Conservation (phyloP, 2,329 filamentous ascomycete genomes). For the Hirsutella thompsonii region DNA sequence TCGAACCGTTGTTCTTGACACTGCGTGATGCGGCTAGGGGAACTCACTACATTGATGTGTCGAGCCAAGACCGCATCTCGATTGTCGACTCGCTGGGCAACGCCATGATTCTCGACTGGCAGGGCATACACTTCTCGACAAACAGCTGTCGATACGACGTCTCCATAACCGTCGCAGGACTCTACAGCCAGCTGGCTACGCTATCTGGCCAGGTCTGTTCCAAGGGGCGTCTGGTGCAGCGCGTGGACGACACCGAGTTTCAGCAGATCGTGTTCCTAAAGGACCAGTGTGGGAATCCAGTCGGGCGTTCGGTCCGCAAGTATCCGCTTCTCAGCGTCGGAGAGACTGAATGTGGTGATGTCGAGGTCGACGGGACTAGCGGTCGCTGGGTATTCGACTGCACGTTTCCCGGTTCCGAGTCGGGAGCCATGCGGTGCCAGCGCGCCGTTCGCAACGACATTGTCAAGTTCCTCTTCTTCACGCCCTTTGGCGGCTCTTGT, state of each 20-base stretch:
- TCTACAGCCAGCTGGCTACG: conserved; percentile 19
- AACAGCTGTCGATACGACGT: conserved; percentile 18
- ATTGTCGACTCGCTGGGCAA: conserved; percentile 18
- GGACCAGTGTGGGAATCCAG: conserved; percentile 21
- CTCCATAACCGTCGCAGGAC: conserved; percentile 17
- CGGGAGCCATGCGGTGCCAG: conserved; percentile 16
- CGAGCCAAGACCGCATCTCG: conserved; percentile 16
- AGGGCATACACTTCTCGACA: conserved; percentile 21
- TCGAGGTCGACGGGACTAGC: conserved; percentile 10
- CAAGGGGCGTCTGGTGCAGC: conserved; percentile 8
- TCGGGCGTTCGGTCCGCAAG: conserved; percentile 12
- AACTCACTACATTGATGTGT: conserved; percentile 20
- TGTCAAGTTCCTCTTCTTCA: conserved; percentile 18
- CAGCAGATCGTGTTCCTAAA: conserved; percentile 17
- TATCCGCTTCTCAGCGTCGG: conserved; percentile 20
- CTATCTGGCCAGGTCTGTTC: conserved; percentile 19
- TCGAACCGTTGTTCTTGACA: conserved; percentile 20
- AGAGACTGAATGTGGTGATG: conserved; percentile 15
- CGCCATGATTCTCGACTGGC: conserved; percentile 17
- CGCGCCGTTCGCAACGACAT: conserved; percentile 17
- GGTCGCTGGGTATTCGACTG: conserved; percentile 23
- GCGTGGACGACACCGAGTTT: conserved; percentile 14
- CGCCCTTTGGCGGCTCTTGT: conserved; percentile 22
- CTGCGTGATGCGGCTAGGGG: conserved; percentile 15
- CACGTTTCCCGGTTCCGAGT: conserved; percentile 19